These are phyloP conservation scores for Pseudonitzschia delicatissima DNA, from an alignment of 108 stramenopile species.

Conservation along the genomic window DNA sequence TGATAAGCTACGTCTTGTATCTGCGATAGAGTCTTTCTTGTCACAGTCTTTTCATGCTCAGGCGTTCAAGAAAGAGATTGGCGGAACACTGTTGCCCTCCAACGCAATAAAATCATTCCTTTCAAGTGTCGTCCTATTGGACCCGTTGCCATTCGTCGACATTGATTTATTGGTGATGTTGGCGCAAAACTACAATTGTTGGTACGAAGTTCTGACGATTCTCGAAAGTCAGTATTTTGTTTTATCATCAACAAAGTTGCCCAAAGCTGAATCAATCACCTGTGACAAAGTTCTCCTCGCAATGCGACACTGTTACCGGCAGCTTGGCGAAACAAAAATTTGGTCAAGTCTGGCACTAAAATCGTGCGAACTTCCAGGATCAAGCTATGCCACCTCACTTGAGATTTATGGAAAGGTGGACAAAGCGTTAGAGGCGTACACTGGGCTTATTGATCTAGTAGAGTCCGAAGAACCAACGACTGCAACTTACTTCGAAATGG, in stretches of 20 bases:
- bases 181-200: conserved; percentile 63
- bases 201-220: conserved; percentile 63
- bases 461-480: conserved; percentile 21
- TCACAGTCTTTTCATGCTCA: conserved; percentile 71
- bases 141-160: conserved; percentile 58
- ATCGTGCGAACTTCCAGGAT: conserved; percentile 42
- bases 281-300: conserved; percentile 29
- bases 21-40: conserved; percentile 61
- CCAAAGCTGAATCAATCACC: not conserved
- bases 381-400: conserved; percentile 59
- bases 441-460: conserved; percentile 50
- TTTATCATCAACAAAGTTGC: conserved; percentile 17
- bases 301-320: conserved; percentile 53
- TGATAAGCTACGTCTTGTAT: conserved; percentile 40
- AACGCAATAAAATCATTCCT: conserved; percentile 58
- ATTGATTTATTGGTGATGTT: conserved; percentile 50
- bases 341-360: conserved; percentile 41
- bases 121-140: conserved; percentile 39
- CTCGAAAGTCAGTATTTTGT: conserved; percentile 53
- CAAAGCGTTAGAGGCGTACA: conserved; percentile 64
- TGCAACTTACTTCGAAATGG: conserved; percentile 69
- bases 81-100: conserved; percentile 3
- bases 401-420: conserved; percentile 70
- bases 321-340: conserved; percentile 58
- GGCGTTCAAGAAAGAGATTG: conserved; percentile 35